Base-by-base conservation (phyloP, 495 filamentous ascomycete species). In the Trichodelitschia bisporula region DNA sequence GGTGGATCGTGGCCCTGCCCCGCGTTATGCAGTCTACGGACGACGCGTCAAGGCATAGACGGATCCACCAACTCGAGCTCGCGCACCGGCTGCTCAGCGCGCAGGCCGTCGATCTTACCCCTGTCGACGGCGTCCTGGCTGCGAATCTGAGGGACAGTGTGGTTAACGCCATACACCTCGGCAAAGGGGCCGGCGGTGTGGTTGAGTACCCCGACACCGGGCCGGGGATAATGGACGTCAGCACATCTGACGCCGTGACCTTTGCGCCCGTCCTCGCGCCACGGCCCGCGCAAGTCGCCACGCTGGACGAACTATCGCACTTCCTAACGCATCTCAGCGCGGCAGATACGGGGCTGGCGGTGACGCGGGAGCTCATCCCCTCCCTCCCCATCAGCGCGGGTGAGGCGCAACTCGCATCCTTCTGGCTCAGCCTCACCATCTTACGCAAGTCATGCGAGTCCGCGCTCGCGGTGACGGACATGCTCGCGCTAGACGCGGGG, bases 11-110 rank as follows among this genome's bases (percentile, higher is more conserved):
- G 2, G 63, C 74, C 12, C 62, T 95, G 17, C 75, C 89, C 2
- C 61, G 79, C 21, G 49, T 77, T 8, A 86, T 93, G 66, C 77
- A 82, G 45, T 66, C 69, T 15, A 75, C 67, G 33, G 84, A 99
- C 33, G 79, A 93, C 37, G 59, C 51, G 4, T 50, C 66, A 19
- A 90, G 86, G 43, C 58, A 68, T 24, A 61, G 62, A 40, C 69
- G 66, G 13, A 64, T 92, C 30, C 57, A 62, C 19, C 72, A 77
- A 36, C 64, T 95, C 25, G 67, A 70, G 3, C 66, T 69, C 24
- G 69, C 75, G 0, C 75, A 71, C 34, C 57, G 64, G n/a, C 45
- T 91, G 4, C 53, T 90, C 3, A 60, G 59, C 3, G 59, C 65
- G 10, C 48, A 73, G 18, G 63, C 66, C 18, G 52, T 69, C n/a